Base-by-base conservation (phyloP, 139 green algal genomes). In the Pycnococcus provasolii region DNA sequence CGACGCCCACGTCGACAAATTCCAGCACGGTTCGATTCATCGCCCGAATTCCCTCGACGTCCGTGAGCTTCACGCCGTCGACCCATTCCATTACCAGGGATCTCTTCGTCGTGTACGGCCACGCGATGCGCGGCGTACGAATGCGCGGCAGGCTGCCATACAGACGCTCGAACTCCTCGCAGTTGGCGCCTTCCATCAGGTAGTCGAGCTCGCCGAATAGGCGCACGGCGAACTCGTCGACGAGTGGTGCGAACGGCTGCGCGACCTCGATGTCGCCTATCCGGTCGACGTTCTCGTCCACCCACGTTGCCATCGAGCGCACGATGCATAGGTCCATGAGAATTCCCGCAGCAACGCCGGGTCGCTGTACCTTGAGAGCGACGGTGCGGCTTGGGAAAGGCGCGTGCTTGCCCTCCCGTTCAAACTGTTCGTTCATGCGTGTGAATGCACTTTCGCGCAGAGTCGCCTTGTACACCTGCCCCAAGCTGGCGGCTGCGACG, bases 31-130 rank as follows among this genome's bases (percentile, higher is more conserved):
- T 65, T 41, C 96, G 82, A 2, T 87, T 85, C 3, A 78, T 71
- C 3, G 55, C 76, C 15, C 62, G 62, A 79, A 95, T 88, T 41
- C 63, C 75, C 55, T 69, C 70, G 47, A 64, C 63, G 67, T 96
- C 84, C 26, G 86, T 96, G 4, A 96, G 81, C 79, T 97, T 97
- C 13, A 94, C 80, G 4, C 92, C 91, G 4, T 98, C 89, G 39
- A 97, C 92, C 90, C 91, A 98, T 73, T 96, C 89, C 89, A 96
- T 96, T n/a, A 80, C 89, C 51, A 97, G 74, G 50, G 96, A 90
- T 0, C 85, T 73, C 6, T 69, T 53, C 51, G 65, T 67, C 45
- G 82, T 86, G 63, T 66, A 65, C 53, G 83, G 70, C 83, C 86
- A 90, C 48, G 88, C 81, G 62, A 96, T 92, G 39, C 44, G n/a